Conservation (phyloP, 106 monocot species). For the Acorus gramineus region DNA sequence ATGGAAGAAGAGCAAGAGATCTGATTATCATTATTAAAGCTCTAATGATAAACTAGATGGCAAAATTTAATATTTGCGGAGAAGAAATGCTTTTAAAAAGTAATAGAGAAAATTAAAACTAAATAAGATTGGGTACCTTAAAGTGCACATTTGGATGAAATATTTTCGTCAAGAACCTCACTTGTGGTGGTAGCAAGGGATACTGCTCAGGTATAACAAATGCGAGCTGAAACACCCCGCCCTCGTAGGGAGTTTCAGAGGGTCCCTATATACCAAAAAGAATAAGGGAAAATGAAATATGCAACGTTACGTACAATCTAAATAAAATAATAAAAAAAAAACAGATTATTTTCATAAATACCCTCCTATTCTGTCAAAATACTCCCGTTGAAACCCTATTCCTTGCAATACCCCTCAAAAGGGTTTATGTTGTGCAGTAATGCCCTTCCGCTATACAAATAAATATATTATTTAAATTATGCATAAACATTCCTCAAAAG, state of each 20-base stretch:
- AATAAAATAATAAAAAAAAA: not conserved
- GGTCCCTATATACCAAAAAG: slow-evolving; percentile 51
- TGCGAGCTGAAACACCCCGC: slow-evolving; percentile 89
- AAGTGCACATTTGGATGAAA: slow-evolving; percentile 99
- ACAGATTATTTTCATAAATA: not conserved
- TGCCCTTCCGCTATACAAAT: too few species aligned
- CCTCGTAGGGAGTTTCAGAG: slow-evolving; percentile 95
- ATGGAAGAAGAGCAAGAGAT: not conserved
- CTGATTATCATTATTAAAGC: not conserved
- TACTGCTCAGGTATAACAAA: slow-evolving; percentile 96
- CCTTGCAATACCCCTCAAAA: too few species aligned
- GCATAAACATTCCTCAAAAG: too few species aligned
- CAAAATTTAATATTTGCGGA: too few species aligned
- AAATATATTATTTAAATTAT: too few species aligned
- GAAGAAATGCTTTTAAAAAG: not conserved
- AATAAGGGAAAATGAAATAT: not conserved
- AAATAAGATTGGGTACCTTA: slow-evolving; percentile 43
- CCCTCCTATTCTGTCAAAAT: too few species aligned
- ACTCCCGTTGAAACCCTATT: too few species aligned
- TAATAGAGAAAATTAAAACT: not conserved
- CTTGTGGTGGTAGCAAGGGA: slow-evolving; percentile 94
- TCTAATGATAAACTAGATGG: not conserved
- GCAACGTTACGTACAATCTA: not conserved
- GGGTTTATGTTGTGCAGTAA: too few species aligned
- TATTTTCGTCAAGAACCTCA: slow-evolving; percentile 91